Evolutionary conservation across 495 filamentous ascomycete genomes (phyloP).

Genomic region (Penicillium alfredii): DNA sequence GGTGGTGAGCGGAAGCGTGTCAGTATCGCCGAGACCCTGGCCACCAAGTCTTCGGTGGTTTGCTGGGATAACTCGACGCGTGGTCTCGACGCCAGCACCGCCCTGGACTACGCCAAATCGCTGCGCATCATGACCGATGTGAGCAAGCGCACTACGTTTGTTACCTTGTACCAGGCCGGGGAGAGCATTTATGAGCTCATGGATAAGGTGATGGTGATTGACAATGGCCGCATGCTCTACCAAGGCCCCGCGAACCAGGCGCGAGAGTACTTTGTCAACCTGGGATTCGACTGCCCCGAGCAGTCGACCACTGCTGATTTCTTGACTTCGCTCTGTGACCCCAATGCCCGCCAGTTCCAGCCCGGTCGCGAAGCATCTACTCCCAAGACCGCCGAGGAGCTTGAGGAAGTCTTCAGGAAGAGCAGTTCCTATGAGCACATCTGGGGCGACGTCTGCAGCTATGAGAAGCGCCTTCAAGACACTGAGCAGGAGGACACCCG

Average conservation of each 20-base stretch:
- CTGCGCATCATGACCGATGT: slow-evolving; percentile 80
- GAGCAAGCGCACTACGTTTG: slow-evolving; percentile 71
- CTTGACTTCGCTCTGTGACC: slow-evolving; percentile 72
- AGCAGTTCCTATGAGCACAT: slow-evolving; percentile 50
- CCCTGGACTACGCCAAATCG: slow-evolving; percentile 72
- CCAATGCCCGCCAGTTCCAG: slow-evolving; percentile 59
- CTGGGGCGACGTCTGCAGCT: slow-evolving; percentile 49
- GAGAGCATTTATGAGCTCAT: slow-evolving; percentile 78
- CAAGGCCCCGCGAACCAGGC: slow-evolving; percentile 58
- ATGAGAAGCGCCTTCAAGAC: slow-evolving; percentile 55
- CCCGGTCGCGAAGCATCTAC: slow-evolving; percentile 57
- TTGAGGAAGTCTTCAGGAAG: slow-evolving; percentile 54
- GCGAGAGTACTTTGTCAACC: slow-evolving; percentile 59
- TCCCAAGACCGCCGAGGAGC: slow-evolving; percentile 56
- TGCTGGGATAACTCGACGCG: slow-evolving; percentile 73
- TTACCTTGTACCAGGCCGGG: slow-evolving; percentile 79
- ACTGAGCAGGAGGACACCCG: slow-evolving; percentile 58
- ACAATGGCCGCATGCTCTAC: slow-evolving; percentile 60
- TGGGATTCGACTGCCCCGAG: slow-evolving; percentile 62
- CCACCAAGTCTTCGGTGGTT: slow-evolving; percentile 58
- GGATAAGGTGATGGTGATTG: slow-evolving; percentile 69
- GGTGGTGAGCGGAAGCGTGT: slow-evolving; percentile 71
- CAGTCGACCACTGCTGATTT: slow-evolving; percentile 70
- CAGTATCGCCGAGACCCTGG: slow-evolving; percentile 62
- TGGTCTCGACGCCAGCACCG: slow-evolving; percentile 75